A percentile compares a stretch with the other conserved stretches of the same genome.
Evolutionary conservation across 2,329 filamentous ascomycete species (phyloP).

Genomic region (Nannizziopsis barbatae): DNA sequence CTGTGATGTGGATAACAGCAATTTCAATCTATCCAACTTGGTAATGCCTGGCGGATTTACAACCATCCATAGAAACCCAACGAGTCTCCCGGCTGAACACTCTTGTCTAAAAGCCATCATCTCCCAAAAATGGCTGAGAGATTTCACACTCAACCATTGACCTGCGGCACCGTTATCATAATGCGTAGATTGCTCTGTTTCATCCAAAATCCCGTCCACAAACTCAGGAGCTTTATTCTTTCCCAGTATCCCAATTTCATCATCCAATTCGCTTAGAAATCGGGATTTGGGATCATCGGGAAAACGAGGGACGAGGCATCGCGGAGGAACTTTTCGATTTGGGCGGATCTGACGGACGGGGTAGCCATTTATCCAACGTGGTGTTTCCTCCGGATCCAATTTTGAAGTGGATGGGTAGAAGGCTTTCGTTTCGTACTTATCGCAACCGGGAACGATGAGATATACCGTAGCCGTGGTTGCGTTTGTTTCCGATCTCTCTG

Average conservation of each 20-base stretch:
- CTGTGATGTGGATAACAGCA: too few relatives aligned
- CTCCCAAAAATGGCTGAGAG: slow-evolving; percentile 92
- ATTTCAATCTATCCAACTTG: slow-evolving; percentile 20
- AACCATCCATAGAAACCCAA: slow-evolving; percentile 90
- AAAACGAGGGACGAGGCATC: slow-evolving; percentile 78
- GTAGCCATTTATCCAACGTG: slow-evolving; percentile 49
- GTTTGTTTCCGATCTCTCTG: slow-evolving; percentile 29
- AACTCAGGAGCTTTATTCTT: slow-evolving; percentile 31
- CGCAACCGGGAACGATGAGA: slow-evolving; percentile 75
- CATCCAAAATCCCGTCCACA: slow-evolving; percentile 22
- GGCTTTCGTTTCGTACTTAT: slow-evolving; percentile 64
- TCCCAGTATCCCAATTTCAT: slow-evolving; percentile 46
- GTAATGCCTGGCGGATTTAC: slow-evolving; percentile 51
- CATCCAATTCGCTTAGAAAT: slow-evolving; percentile 79
- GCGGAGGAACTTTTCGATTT: slow-evolving; percentile 56
- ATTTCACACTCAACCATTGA: slow-evolving; percentile 72
- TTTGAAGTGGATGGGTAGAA: slow-evolving; percentile 54
- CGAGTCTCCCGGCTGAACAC: slow-evolving; percentile 81
- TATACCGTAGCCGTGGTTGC: slow-evolving; percentile 55
- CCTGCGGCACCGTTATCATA: slow-evolving; percentile 22
- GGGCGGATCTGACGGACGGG: slow-evolving; percentile 64
- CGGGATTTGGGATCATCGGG: slow-evolving; percentile 92
- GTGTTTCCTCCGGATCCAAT: slow-evolving; percentile 29
- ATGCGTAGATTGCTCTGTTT: neutral
- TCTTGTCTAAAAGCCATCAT: slow-evolving; percentile 96